These are phyloP conservation scores for Rubus idaeus DNA, from an alignment of 306 rosid genomes.

Conservation along the genomic window DNA sequence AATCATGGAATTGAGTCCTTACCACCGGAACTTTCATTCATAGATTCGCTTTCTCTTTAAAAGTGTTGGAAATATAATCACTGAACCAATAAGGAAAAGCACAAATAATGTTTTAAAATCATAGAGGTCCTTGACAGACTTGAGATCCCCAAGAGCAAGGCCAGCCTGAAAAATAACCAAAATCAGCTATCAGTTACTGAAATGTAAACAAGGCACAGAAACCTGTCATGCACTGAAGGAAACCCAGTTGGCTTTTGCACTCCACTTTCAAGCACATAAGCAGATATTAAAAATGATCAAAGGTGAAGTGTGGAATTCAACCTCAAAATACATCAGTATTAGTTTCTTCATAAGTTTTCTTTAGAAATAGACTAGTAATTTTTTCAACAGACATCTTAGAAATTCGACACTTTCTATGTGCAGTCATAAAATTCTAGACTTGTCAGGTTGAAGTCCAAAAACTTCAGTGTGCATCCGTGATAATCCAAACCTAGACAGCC, in stretches of 20 bases:
- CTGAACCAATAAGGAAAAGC: conserved; percentile 86
- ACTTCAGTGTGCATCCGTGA: not conserved
- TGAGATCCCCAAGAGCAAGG: conserved; percentile 97
- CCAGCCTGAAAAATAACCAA: conserved; percentile 65
- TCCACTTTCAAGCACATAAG: not conserved
- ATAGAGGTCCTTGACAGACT: conserved; percentile 89
- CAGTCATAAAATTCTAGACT: not conserved
- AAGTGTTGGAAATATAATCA: conserved; percentile 67
- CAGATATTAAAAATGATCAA: not conserved
- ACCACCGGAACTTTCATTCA: conserved; percentile 48
- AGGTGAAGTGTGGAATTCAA: not conserved
- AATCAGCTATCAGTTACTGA: conserved; percentile 21
- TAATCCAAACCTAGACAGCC: not conserved
- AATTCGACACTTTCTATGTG: too few species aligned
- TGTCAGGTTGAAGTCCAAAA: not conserved
- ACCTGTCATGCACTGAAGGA: not conserved
- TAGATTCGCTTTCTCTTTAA: conserved; percentile 88
- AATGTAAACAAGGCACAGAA: not conserved
- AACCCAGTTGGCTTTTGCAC: not conserved
- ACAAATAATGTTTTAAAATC: conserved; percentile 82
- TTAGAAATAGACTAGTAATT: not conserved
- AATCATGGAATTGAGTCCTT: conserved; percentile 10
- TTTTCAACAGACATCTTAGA: too few species aligned
- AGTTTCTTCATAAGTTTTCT: not conserved
- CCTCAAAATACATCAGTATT: not conserved